These are phyloP conservation scores for Cucurbitaria berberidis DNA, from an alignment of 2,329 filamentous ascomycete genomes.

Conservation along the genomic window DNA sequence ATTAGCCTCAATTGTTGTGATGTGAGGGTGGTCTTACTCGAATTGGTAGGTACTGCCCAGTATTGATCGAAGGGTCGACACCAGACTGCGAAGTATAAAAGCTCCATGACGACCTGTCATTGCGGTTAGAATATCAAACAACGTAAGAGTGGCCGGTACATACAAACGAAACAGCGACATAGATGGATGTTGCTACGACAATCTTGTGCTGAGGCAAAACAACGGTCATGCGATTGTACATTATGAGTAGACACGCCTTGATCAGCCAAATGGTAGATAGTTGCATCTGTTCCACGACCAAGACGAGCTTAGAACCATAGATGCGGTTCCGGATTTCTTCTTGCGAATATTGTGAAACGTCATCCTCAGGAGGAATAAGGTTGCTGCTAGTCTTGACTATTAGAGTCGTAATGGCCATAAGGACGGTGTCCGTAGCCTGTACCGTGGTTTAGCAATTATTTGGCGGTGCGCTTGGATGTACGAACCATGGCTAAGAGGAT, in stretches of 20 bases:
- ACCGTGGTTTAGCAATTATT: constrained; percentile 6
- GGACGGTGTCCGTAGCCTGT: constrained; percentile 41
- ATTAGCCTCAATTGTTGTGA: not conserved
- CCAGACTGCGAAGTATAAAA: constrained; percentile 61
- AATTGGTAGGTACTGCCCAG: constrained; percentile 56
- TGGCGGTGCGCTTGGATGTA: not conserved
- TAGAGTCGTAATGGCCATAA: constrained; percentile 43
- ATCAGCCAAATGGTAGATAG: constrained; percentile 59
- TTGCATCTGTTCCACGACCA: constrained; percentile 62
- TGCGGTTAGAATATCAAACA: not conserved
- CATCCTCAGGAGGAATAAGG: constrained; percentile 42
- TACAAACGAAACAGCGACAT: constrained; percentile 56
- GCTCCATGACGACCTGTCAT: constrained; percentile 50
- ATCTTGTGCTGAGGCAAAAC: constrained; percentile 38
- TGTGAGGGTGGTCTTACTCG: constrained; percentile 20
- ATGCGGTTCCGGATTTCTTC: constrained; percentile 52
- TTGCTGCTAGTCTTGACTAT: constrained; percentile 44
- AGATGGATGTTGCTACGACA: constrained; percentile 53
- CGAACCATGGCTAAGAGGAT: constrained; percentile 46
- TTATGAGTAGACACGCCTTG: constrained; percentile 61
- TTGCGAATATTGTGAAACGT: constrained; percentile 39
- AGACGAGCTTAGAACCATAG: constrained; percentile 61
- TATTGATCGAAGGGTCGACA: constrained; percentile 61
- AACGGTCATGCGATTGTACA: constrained; percentile 59
- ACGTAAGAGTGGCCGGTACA: not conserved